Evolutionary conservation across 768 basidiomycete species (phyloP).

Genomic region (Psilocybe sp.): DNA sequence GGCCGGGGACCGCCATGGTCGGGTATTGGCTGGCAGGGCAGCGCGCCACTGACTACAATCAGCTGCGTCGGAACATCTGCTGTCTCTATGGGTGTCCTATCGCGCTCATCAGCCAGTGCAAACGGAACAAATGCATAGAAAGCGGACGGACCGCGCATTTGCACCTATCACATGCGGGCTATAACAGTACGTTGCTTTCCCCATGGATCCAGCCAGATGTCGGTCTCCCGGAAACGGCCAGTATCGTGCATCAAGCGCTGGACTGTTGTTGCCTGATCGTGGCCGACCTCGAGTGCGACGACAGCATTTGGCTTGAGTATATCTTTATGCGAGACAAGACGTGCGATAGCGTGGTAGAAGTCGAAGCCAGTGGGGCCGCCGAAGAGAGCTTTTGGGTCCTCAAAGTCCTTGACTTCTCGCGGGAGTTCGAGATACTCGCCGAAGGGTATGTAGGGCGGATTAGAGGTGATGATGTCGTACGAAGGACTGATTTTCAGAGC

Average conservation of each 20-base stretch:
- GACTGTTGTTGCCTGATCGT: slow-evolving; percentile 66
- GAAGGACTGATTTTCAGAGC: slow-evolving; percentile 37
- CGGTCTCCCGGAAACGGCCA: slow-evolving; percentile 44
- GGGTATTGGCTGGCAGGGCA: too few species aligned
- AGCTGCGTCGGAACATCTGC: too few species aligned
- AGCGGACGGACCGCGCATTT: background rate
- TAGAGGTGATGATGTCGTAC: slow-evolving; percentile 79
- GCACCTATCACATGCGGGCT: slow-evolving; percentile 37
- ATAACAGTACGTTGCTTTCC: slow-evolving; percentile 71
- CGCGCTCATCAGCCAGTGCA: too few species aligned
- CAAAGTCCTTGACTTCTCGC: slow-evolving; percentile 69
- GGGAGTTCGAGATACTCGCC: slow-evolving; percentile 62
- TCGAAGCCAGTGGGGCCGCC: slow-evolving; percentile 64
- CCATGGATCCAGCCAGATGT: slow-evolving; percentile 84
- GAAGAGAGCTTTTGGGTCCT: slow-evolving; percentile 79
- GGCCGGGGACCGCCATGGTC: too few species aligned
- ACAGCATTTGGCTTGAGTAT: slow-evolving; percentile 51
- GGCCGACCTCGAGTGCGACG: slow-evolving; percentile 80
- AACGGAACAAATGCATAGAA: background rate
- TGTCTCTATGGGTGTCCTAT: too few species aligned
- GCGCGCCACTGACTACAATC: too few species aligned
- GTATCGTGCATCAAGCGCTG: slow-evolving; percentile 48
- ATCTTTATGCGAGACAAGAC: slow-evolving; percentile 47
- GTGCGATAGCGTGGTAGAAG: slow-evolving; percentile 71
- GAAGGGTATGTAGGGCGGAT: slow-evolving; percentile 83